phyloP scores from a whole-genome alignment of 371 early-diverging fungal genomes.

The Mucor velutinosus region DNA sequence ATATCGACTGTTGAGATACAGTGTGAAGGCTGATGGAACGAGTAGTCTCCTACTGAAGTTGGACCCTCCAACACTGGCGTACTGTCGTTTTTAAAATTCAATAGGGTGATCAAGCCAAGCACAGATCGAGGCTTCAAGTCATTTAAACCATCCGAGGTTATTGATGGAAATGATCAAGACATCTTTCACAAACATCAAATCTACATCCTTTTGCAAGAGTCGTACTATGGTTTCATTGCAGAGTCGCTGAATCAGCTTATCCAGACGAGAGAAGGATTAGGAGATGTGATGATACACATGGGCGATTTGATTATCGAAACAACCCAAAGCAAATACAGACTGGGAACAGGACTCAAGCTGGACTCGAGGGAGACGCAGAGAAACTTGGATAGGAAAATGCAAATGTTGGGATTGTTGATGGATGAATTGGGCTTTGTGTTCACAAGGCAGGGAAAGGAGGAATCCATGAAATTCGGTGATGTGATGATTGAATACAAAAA shows the following conservation, averaged over 20 bases:
- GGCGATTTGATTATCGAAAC: slow-evolving; percentile 64
- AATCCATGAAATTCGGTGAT: slow-evolving; percentile 59
- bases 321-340: slow-evolving; percentile 60
- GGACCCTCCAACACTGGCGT: slow-evolving; percentile 40
- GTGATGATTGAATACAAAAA: slow-evolving; percentile 61
- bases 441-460: slow-evolving; percentile 58
- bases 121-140: slow-evolving; percentile 56
- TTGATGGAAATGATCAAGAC: slow-evolving; percentile 63
- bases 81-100: slow-evolving; percentile 54
- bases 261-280: slow-evolving; percentile 54
- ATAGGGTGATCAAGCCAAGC: slow-evolving; percentile 52
- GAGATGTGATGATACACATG: slow-evolving; percentile 51
- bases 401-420: slow-evolving; percentile 60
- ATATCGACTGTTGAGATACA: neutral
- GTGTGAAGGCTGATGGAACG: neutral
- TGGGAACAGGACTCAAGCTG: slow-evolving; percentile 54
- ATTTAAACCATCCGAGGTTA: slow-evolving; percentile 55
- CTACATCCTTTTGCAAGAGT: slow-evolving; percentile 56
- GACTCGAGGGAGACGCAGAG: slow-evolving; percentile 53
- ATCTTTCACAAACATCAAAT: slow-evolving; percentile 62
- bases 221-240: slow-evolving; percentile 53
- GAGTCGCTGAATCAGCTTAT: slow-evolving; percentile 50
- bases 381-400: slow-evolving; percentile 58
- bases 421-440: slow-evolving; percentile 58
- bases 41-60: slow-evolving; percentile 43